Evolutionary conservation across 495 filamentous ascomycete genomes (phyloP).

Genomic region (Tuber umbilicatum): DNA sequence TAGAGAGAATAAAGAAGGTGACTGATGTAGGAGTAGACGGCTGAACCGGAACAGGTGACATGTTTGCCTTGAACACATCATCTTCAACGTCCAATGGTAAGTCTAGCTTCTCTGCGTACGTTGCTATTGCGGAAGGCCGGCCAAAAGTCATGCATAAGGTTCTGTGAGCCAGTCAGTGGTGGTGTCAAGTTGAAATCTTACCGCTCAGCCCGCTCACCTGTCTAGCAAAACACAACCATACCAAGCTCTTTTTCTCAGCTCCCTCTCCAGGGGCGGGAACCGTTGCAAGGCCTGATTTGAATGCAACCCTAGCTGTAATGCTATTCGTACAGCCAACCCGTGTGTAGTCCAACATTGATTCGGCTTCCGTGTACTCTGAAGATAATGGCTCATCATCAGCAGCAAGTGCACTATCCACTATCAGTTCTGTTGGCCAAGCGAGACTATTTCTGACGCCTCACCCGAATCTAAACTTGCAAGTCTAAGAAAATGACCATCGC

Average conservation of each 20-base stretch:
- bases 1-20: slow-evolving; percentile 45
- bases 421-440: neutral
- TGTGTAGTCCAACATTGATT: slow-evolving; percentile 47
- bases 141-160: slow-evolving; percentile 50
- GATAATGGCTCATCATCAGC: slow-evolving; percentile 45
- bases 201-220: slow-evolving; percentile 34
- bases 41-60: slow-evolving; percentile 24
- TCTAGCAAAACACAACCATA: slow-evolving; percentile 49
- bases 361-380: slow-evolving; percentile 47
- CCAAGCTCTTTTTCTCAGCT: slow-evolving; percentile 48
- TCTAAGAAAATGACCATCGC: slow-evolving; percentile 42
- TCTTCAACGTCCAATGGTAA: slow-evolving; percentile 42
- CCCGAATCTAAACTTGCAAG: slow-evolving; percentile 45
- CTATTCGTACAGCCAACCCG: slow-evolving; percentile 46
- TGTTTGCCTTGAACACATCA: slow-evolving; percentile 28
- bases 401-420: slow-evolving; percentile 42
- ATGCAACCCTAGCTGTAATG: slow-evolving; percentile 46
- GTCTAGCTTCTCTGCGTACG: slow-evolving; percentile 44
- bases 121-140: slow-evolving; percentile 45
- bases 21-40: slow-evolving; percentile 25
- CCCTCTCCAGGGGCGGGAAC: slow-evolving; percentile 44
- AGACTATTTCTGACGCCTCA: slow-evolving; percentile 16
- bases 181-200: neutral
- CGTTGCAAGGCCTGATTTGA: slow-evolving; percentile 41
- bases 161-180: slow-evolving; percentile 24